Base-by-base conservation (phyloP, 306 rosid species). In the Comarum palustre region DNA sequence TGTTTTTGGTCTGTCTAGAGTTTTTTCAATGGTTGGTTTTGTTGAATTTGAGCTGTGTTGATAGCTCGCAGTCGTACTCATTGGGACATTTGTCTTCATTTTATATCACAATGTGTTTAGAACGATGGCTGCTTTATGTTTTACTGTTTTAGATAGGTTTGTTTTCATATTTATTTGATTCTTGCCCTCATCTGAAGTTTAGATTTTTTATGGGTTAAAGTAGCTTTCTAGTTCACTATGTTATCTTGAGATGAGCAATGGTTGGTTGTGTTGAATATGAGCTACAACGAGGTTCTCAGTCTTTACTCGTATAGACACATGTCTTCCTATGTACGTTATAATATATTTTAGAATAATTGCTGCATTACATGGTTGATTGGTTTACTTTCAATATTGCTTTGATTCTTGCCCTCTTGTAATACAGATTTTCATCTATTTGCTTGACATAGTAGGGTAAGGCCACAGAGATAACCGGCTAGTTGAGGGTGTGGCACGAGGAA, bases 391-490 rank as follows among this genome's bases (percentile, higher is more conserved):
- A 34, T 60, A 29, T 59, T 15, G 34, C 12, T 11, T 29, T 14
- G 41, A 29, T 60, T 60, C 41, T 0, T 29, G 9, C 11, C 41
- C 66, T 29, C 11, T 4, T 60, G 83, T 87, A 77, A 87, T 77
- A 69, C 27, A 61, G 76, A 82, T 74, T 75, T 75, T 80, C 68
- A 74, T 84, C 65, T 22, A 57, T 82, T 78, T 81, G 71, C 86
- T 81, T 89, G 90, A 84, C 77, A 82, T 88, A 96, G 86, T 93
- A 89, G 96, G 98, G 97, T 86, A 89, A 87, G 97, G 94, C 91
- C 85, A 89, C 96, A 43, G 98, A 93, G 91, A 93, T 85, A 89
- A 87, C 81, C 84, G 98, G 77, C 90, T 93, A 54, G 91, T 93
- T 4, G 94, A 91, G 73, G 97, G 97, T 79, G 91, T 93, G 89